Evolutionary conservation across 83 land plant genomes (phyloP), one percentile per base, ranked within the genome.

Genomic region (Thuja plicata): DNA sequence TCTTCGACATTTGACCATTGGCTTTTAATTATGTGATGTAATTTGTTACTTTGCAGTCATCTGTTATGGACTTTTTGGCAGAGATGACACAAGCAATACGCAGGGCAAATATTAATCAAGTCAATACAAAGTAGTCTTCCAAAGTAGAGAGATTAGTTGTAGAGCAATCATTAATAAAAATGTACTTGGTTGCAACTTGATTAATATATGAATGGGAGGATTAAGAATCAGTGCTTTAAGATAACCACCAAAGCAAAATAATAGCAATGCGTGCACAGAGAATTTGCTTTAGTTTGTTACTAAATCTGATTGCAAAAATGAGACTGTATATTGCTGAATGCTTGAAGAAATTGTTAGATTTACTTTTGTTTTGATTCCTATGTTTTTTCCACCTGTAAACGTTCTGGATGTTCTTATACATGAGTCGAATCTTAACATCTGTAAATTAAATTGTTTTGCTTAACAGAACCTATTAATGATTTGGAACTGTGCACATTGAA

Each of bases 41-140:
- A 9, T 45, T 1, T 82, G 34, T 82, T 43, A 12, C 54, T 45
- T n/a, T n/a, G 50, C 85, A 82, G 85, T n/a, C 85, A 41, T 83
- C 85, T n/a, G 85, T 83, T 9, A 41, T 24, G 55, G 85, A 83
- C 55, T 83, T 83, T n/a, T 46, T 83, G 12, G 85, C 85, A 12
- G 85, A 83, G 54, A 45, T 83, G 55, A 16, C 48, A 48, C 85
- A 83, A 83, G 85, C 50, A 83, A 46, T 46, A 83, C 85, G 85
- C 16, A 83, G 85, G 48, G 48, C 55, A 41, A 83, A 46, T 52
- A 83, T 8, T 83, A 46, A 83, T 83, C 85, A 46, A 46, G 55
- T 83, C 54, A 83, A 83, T 83, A 15, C 43, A 13, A 43, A 82
- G 85, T 46, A 82, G 30, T 46, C 13, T 82, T 43, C 35, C 85